Base-by-base conservation (phyloP, 2,329 filamentous ascomycete species). In the Venturiaceae sp. region DNA sequence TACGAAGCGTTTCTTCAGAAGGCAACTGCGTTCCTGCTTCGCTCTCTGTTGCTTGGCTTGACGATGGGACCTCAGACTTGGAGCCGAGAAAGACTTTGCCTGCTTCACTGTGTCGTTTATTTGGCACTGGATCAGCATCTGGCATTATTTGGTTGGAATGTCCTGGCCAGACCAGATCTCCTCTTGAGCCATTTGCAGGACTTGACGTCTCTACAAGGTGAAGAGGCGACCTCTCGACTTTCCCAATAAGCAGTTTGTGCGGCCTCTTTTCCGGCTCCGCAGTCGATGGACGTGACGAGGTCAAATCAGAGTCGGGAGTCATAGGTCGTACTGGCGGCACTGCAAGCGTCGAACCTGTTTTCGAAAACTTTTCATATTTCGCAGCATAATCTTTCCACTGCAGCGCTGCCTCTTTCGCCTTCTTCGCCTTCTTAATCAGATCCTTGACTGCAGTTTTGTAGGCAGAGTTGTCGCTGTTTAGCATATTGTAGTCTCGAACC, bases 31-130 rank as follows among this genome's bases (percentile, higher is more conserved):
- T 63, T 11, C 62, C 53, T 13, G 53, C 61, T 55, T 74, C 71
- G 44, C 70, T 68, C 53, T 72, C 70, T 5, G 75, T 78, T 2
- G 72, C 76, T 62, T 77, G 75, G 58, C 74, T 77, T 1, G 75
- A 78, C 14, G 65, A 65, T 4, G 66, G 60, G 5, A 34, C 32
- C 3, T 26, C 52, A 34, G 52, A 53, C 30, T n/a, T 34, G 32
- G 52, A 19, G 32, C 28, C 52, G 19, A 28, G 28, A 16, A 16
- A 50, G 44, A 50, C 44, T 16, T 50, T 26, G n/a, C 23, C 44
- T 7, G 44, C 44, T 16, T 50, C 44, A 16, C 44, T 50, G 8
- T 30, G 44, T 30, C 44, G 44, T 50, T 26, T 26, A 50, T n/a
- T n/a, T n/a, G n/a, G n/a, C n/a, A n/a, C n/a, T n/a, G n/a, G n/a